Percentiles rank a stretch among this genome's conserved stretches.
Conservation (phyloP, 306 rosid genomes). For the Acacia acuminata region DNA sequence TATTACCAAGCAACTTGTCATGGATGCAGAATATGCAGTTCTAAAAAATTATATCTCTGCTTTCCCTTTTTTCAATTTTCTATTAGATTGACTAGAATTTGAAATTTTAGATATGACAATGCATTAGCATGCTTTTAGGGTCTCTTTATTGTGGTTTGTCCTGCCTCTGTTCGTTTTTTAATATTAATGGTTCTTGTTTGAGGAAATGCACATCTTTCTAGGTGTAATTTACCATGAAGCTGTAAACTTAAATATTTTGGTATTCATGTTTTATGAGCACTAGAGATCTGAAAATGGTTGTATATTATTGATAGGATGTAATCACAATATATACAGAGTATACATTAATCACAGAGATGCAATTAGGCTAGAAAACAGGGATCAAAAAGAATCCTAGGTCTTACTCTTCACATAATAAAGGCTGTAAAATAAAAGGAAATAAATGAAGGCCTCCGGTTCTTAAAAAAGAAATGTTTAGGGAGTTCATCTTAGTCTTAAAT, state of each 20-base stretch:
- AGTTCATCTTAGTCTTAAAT: too few relatives aligned
- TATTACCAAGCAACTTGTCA: background rate
- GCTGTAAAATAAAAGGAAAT: background rate
- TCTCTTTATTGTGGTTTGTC: background rate
- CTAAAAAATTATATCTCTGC: background rate
- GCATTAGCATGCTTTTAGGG: background rate
- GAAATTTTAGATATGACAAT: background rate
- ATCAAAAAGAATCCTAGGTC: background rate
- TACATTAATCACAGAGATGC: background rate
- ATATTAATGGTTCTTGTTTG: slow-evolving; percentile 1
- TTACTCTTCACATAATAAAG: background rate
- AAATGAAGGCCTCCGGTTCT: background rate
- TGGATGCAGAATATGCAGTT: background rate
- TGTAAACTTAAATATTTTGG: slow-evolving; percentile 19
- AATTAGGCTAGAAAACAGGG: background rate
- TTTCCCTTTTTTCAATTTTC: background rate
- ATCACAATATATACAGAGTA: background rate
- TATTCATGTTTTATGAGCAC: background rate
- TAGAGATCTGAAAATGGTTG: background rate
- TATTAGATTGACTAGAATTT: background rate
- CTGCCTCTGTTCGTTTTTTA: background rate
- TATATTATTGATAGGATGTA: background rate
- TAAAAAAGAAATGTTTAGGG: too few relatives aligned
- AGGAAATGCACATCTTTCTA: slow-evolving; percentile 14
- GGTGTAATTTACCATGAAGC: background rate